Evolutionary conservation across 352 stramenopile genomes (phyloP).

Genomic region (Phytophthora hibernalis): DNA sequence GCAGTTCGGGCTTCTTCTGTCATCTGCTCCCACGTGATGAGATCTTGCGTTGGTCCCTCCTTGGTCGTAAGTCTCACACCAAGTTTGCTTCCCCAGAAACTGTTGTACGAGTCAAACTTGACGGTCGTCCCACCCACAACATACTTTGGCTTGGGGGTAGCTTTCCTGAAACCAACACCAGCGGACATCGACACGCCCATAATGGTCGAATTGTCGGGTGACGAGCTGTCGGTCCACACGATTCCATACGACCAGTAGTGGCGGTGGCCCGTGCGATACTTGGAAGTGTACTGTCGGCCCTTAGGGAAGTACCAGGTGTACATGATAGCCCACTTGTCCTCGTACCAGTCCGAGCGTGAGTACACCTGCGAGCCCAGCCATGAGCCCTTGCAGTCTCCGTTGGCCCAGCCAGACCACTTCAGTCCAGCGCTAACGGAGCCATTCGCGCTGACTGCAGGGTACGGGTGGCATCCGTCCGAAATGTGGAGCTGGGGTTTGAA

Average conservation of each 20-base stretch:
- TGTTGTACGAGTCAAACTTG: slow-evolving; percentile 6
- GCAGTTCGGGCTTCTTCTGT: slow-evolving; percentile 3
- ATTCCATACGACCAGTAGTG: slow-evolving; percentile 19
- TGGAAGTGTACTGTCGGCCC: neutral
- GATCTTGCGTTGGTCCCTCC: slow-evolving; percentile 5
- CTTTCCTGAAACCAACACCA: slow-evolving; percentile 2
- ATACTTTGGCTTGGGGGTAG: slow-evolving; percentile 19
- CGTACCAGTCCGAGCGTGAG: slow-evolving; percentile 27
- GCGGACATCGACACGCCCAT: slow-evolving; percentile 25
- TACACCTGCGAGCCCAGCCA: slow-evolving; percentile 33
- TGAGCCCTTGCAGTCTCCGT: slow-evolving; percentile 31
- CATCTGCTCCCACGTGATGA: slow-evolving; percentile 29
- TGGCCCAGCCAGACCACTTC: slow-evolving; percentile 11
- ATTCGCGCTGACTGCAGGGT: slow-evolving; percentile 16
- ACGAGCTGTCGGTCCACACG: slow-evolving; percentile 11
- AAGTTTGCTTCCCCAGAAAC: neutral
- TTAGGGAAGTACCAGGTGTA: slow-evolving; percentile 32
- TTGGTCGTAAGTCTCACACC: slow-evolving; percentile 1
- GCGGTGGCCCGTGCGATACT: slow-evolving; percentile 1
- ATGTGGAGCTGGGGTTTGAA: slow-evolving; percentile 19
- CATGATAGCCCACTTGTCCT: slow-evolving; percentile 35
- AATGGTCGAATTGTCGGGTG: slow-evolving; percentile 19
- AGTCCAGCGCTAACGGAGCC: slow-evolving; percentile 15
- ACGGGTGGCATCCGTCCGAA: slow-evolving; percentile 12
- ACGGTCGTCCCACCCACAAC: slow-evolving; percentile 8